Evolutionary conservation across 257 asterid genomes (phyloP).

Genomic region (Gentiana straminea): DNA sequence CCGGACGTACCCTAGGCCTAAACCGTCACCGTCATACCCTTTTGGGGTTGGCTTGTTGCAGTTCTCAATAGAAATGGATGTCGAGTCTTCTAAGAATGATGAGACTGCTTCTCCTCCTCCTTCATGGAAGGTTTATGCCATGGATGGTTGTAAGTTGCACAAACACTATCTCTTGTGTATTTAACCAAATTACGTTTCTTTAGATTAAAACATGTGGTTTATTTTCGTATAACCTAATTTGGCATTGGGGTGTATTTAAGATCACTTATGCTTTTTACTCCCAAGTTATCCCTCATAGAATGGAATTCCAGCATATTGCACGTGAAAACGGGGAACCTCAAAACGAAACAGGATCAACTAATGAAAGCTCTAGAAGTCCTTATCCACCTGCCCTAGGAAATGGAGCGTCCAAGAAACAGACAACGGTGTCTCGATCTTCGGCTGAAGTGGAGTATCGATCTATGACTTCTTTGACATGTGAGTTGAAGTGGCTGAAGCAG

Average conservation of each 20-base stretch:
- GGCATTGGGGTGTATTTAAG: background rate
- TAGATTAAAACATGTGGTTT: background rate
- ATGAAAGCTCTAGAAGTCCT: slow-evolving; percentile 24
- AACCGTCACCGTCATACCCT: no score
- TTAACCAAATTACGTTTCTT: background rate
- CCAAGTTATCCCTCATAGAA: slow-evolving; percentile 83
- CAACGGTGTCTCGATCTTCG: no score
- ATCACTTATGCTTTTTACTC: background rate
- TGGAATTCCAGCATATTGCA: slow-evolving; percentile 65
- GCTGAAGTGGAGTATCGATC: no score
- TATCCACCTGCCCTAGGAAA: no score
- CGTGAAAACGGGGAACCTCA: slow-evolving; percentile 49
- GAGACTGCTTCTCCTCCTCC: no score
- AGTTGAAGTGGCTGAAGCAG: no score
- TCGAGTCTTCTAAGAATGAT: no score
- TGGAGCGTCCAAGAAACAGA: no score
- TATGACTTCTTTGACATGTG: no score
- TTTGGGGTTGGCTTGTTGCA: no score
- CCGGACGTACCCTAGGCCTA: no score
- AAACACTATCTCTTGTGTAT: background rate
- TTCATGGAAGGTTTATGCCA: slow-evolving; percentile 71
- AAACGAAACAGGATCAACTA: slow-evolving; percentile 39
- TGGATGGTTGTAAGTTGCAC: slow-evolving; percentile 58
- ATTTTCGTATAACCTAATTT: background rate
- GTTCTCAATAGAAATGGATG: no score